These are phyloP conservation scores for Gossypium australe DNA, from an alignment of 345 rosid genomes.

Conservation along the genomic window DNA sequence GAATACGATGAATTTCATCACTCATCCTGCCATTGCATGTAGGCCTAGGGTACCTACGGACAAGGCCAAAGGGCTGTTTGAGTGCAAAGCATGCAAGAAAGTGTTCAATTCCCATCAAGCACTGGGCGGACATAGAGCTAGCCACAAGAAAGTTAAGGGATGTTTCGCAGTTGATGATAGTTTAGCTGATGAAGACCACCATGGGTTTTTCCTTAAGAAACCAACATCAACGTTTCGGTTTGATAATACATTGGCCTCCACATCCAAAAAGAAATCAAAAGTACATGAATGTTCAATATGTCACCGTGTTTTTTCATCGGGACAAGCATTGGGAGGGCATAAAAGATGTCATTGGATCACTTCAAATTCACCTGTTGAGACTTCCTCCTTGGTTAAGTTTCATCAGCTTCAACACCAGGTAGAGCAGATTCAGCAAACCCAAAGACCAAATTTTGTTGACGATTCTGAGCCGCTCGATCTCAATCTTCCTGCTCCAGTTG, in stretches of 20 bases:
- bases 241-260: slow-evolving; percentile 30
- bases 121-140: slow-evolving; percentile 96
- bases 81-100: slow-evolving; percentile 96
- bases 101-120: slow-evolving; percentile 99
- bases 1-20: slow-evolving; percentile 28
- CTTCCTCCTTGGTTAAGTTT: slow-evolving; percentile 46
- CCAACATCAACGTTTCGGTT: slow-evolving; percentile 25
- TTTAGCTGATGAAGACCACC: slow-evolving; percentile 35
- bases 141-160: slow-evolving; percentile 98
- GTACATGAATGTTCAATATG: slow-evolving; percentile 93
- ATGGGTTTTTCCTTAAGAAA: slow-evolving; percentile 41
- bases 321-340: slow-evolving; percentile 96
- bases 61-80: slow-evolving; percentile 64
- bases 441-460: slow-evolving; percentile 29
- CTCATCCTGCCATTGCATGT: slow-evolving; percentile 24
- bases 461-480: slow-evolving; percentile 51
- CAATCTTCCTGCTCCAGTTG: slow-evolving; percentile 51
- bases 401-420: slow-evolving; percentile 48
- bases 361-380: slow-evolving; percentile 48
- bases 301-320: slow-evolving; percentile 82
- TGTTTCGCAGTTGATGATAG: slow-evolving; percentile 71
- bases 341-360: slow-evolving; percentile 98
- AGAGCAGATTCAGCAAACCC: slow-evolving; percentile 45
- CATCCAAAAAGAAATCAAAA: slow-evolving; percentile 63
- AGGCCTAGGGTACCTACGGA: slow-evolving; percentile 18